Percentiles rank a stretch among this genome's conserved stretches.
Evolutionary conservation across 306 rosid species (phyloP).

Genomic region (Aeschynomene evenia): DNA sequence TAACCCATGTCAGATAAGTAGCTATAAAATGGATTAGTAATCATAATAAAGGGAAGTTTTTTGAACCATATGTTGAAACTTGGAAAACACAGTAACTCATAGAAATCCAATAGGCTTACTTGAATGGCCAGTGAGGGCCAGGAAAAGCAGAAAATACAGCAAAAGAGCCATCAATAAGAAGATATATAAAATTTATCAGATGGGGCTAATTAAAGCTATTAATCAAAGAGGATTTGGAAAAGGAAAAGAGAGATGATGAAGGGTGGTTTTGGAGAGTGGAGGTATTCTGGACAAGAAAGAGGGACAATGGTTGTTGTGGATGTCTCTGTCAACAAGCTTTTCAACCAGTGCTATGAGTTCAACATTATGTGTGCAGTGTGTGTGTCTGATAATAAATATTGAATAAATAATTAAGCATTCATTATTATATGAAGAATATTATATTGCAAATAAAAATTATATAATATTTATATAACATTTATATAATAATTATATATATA

Average conservation of each 20-base stretch:
- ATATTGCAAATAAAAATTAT: no score
- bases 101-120: slow-evolving; percentile 52
- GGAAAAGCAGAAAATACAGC: slow-evolving; percentile 50
- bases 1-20: slow-evolving; percentile 18
- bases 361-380: background rate
- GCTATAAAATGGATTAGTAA: background rate
- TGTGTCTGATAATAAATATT: background rate
- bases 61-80: slow-evolving; percentile 10
- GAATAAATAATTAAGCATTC: no score
- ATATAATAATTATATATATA: no score
- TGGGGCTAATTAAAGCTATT: background rate
- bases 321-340: slow-evolving; percentile 13
- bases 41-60: background rate
- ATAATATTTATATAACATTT: no score
- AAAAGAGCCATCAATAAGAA: slow-evolving; percentile 53
- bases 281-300: slow-evolving; percentile 21
- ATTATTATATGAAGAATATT: no score
- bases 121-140: slow-evolving; percentile 58
- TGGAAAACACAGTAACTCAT: background rate
- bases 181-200: background rate
- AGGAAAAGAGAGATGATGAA: background rate
- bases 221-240: background rate
- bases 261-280: background rate
- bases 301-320: background rate
- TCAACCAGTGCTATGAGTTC: background rate